Conservation (phyloP, 345 rosid species). For the Dovyalis caffra region DNA sequence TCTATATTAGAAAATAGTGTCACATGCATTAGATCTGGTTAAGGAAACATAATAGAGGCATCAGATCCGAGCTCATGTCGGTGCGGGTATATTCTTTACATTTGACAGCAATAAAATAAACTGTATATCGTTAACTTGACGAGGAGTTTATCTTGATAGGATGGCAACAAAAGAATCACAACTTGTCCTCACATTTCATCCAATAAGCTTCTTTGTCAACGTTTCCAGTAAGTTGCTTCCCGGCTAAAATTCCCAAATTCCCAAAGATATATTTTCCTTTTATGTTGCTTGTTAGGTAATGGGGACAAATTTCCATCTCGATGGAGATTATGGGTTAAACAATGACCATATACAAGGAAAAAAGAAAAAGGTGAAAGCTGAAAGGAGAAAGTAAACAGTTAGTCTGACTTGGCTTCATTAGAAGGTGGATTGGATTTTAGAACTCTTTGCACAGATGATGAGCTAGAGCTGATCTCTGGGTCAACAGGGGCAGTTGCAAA, state of each 20-base stretch:
- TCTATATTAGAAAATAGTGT: too few relatives aligned
- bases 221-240: too few relatives aligned
- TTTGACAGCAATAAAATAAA: neutral
- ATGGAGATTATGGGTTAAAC: neutral
- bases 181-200: neutral
- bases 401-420: conserved; percentile 9
- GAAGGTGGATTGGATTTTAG: conserved; percentile 7
- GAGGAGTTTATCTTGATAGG: neutral
- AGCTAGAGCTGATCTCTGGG: conserved; percentile 21
- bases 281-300: neutral
- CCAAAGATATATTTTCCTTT: too few relatives aligned
- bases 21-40: neutral
- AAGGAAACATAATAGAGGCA: neutral
- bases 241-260: too few relatives aligned
- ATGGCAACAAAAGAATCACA: neutral
- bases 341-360: conserved; percentile 2
- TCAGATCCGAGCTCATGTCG: neutral
- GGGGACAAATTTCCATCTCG: neutral
- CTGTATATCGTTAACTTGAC: neutral
- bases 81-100: neutral
- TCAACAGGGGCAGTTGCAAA: conserved; percentile 34
- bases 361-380: neutral
- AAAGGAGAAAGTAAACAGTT: neutral
- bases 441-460: conserved; percentile 17
- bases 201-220: neutral